Evolutionary conservation across 1,284 basidiomycete species (phyloP), one percentile per base, ranked within the genome.

Genomic region (Fomitopsis schrenkii): DNA sequence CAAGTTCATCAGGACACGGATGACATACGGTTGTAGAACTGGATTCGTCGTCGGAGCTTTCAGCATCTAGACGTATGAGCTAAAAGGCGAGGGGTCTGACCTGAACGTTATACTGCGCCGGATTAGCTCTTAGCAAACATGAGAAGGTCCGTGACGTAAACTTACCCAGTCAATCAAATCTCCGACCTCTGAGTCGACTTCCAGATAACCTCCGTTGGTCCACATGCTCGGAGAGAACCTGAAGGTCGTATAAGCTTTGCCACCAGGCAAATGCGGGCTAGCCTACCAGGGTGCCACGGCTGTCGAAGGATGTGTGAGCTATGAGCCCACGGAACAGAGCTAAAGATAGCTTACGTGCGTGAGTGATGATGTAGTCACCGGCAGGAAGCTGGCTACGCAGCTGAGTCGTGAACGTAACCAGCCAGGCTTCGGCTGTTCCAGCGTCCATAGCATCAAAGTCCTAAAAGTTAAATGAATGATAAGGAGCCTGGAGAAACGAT

Each of bases 11-110:
- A 10, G 10, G 19, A 17, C 22, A 14, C 5, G 48, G 7, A 45
- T n/a, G 48, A 72, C 79, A 64, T 66, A 86, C 85, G 86, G 69
- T 88, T 87, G 72, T 88, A 87, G 73, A 86, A 86, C 79, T 86
- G 69, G n/a, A 61, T 60, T 28, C 44, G 45, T 30, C 41, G 61
- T 64, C 46, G 35, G 60, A 38, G 36, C 48, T 46, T 6, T 50
- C 30, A 59, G 36, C 19, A 28, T 22, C 17, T 38, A 22, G 35
- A 3, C n/a, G n/a, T 33, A 12, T 17, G 30, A 19, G 26, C 44
- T 46, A 7, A 17, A 46, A 46, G n/a, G n/a, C 19, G 44, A 40
- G 9, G 38, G 38, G 9, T 40, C 52, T 63, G 50, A 80, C 79
- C 69, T 81, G 80, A 33, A 82, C 68, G 58, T 82, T 82, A 66